Base-by-base conservation (phyloP, 2,329 filamentous ascomycete genomes). In the Pseudogymnoascus sp. region DNA sequence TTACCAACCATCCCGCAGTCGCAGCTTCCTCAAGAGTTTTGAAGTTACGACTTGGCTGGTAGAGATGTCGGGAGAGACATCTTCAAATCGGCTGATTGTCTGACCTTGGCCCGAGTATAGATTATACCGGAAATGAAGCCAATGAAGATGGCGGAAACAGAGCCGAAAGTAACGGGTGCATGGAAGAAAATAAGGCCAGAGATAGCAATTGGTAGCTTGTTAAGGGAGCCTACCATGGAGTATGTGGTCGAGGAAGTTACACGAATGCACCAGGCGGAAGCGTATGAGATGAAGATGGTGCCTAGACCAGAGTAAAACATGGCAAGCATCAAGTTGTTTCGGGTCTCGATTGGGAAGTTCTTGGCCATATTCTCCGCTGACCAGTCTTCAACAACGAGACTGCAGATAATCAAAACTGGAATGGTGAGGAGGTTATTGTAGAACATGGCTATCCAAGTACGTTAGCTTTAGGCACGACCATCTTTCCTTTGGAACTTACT, bases 391-490 rank as follows among this genome's bases (percentile, higher is more conserved):
- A 88, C 78, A 66, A 96, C 72, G 62, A 96, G 79, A 35, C 92
- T 93, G 74, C 86, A 85, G 70, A 90, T 75, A 62, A 96, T 75
- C 61, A 97, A 85, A 70, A 96, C 87, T 21, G 93, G 93, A 67
- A 97, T 96, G 64, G 91, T 95, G 69, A 97, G 86, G 46, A 96
- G 83, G 78, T 97, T 97, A 84, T 97, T 97, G 83, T 97, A 97
- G 80, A 92, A 96, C 93, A 96, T 97, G 73, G 92, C 93, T 96
- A 68, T 46, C 64, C 42, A 64, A 23, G 23, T 7, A 29, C 26
- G 21, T 23, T 23, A 59, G 26, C 7, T 7, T 33, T 38, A 3
- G 9, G 7, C 0, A 19, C 13, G 3, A 5, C 1, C 19, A 26
- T 7, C 2, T n/a, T n/a, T 26, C 2, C 13, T 26, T 26, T 26